phyloP scores from a whole-genome alignment of 306 rosid genomes.

The Quercus variabilis region DNA sequence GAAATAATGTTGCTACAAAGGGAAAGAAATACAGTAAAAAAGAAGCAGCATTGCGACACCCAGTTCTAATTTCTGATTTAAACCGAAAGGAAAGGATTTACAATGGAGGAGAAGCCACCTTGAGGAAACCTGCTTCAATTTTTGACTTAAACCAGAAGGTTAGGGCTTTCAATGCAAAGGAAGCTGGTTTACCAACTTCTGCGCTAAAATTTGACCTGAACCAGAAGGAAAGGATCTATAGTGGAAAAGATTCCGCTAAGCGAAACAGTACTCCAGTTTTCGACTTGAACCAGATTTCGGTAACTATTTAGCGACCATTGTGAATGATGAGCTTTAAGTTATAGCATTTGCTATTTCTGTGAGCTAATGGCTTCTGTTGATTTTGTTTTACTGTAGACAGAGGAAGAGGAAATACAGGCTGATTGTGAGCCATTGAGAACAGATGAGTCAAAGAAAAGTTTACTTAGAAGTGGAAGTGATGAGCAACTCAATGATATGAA shows the following conservation, averaged over 20 bases:
- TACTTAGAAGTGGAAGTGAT: constrained; percentile 46
- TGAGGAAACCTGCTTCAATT: constrained; percentile 35
- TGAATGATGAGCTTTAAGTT: not conserved
- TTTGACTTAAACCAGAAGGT: constrained; percentile 70
- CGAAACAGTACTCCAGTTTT: constrained; percentile 53
- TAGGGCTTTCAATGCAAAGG: constrained; percentile 41
- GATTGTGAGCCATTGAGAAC: constrained; percentile 39
- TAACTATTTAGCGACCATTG: constrained; percentile 22
- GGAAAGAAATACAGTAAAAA: constrained; percentile 48
- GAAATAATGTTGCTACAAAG: constrained; percentile 35
- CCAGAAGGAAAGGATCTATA: constrained; percentile 54
- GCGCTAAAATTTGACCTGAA: constrained; percentile 49
- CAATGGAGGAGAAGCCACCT: constrained; percentile 29
- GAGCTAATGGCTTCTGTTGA: constrained; percentile 9
- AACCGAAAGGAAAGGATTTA: constrained; percentile 50
- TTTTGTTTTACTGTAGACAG: constrained; percentile 45
- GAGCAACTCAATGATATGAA: constrained; percentile 69
- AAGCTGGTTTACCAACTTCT: constrained; percentile 33
- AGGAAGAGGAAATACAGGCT: constrained; percentile 79
- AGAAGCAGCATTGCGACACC: constrained; percentile 35
- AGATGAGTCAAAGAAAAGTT: constrained; percentile 69
- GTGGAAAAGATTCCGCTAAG: constrained; percentile 58
- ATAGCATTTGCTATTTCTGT: constrained; percentile 6
- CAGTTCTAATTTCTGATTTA: constrained; percentile 19
- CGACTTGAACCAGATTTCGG: constrained; percentile 97